Evolutionary conservation across 139 green algal species (phyloP), one percentile per base, ranked within the genome.

Genomic region (Gonium pectorale): DNA sequence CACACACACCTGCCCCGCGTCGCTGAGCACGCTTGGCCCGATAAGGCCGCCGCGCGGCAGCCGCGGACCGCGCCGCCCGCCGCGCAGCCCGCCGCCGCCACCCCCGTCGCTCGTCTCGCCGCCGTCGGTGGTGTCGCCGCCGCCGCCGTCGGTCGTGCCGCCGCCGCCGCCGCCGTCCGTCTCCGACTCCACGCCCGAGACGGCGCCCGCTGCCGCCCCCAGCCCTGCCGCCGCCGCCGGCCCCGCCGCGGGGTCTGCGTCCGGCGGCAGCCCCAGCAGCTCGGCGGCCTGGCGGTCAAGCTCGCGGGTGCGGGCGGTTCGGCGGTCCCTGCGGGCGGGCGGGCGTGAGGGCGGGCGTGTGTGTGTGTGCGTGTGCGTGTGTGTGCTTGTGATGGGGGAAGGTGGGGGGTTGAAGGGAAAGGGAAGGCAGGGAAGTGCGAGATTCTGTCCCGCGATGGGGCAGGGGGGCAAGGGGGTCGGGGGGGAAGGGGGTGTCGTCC

Each of bases 31-130:
- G 40, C 41, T 72, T 40, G 41, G 59, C 40, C 75, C 75, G 33
- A 82, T 40, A 19, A 82, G 75, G 37, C 75, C 75, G 8, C 75
- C 75, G 7, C 56, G 75, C 5, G 75, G 75, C 59, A 82, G 59
- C 72, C 62, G 35, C 35, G 51, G 71, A 8, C 64, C 44, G 35
- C 27, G 17, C 64, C 17, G 17, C 22, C 35, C 11, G n/a, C 56
- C 6, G 40, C 75, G 15, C 5, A 33, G 33, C 29, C 27, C 26
- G 0, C 54, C 8, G 54, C 44, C 49, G 29, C 73, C 6, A 0
- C 59, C 37, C 27, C 75, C 15, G 7, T 35, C 75, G 56, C 37
- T 56, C 74, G n/a, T n/a, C n/a, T n/a, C n/a, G n/a, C n/a, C n/a
- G 38, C 74, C 74, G 74, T 56, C 75, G 59, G 59, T 60, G 4